Base-by-base conservation (phyloP, 1,284 basidiomycete species). In the Ustilago trichophora region DNA sequence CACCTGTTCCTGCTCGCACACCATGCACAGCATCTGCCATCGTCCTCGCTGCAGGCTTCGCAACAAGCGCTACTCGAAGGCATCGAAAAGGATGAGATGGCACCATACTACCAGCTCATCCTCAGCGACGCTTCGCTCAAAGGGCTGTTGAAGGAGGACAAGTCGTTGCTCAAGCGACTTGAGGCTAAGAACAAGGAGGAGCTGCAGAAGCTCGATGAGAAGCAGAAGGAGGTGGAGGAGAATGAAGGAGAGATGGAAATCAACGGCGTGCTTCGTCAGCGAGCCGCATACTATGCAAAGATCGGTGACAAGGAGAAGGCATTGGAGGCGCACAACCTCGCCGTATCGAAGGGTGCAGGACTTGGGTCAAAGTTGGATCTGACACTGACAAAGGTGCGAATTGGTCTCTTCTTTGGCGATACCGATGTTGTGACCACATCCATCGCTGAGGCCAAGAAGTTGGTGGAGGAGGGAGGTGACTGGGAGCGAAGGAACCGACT, bases 401-500 rank as follows among this genome's bases (percentile, higher is more conserved):
- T 98, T 56, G 94, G 92, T 0, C 87, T 98, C 80, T 98, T 98
- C 86, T 93, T 91, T 82, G 86, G 87, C 22, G 92, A 98, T 77
- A 87, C 89, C 37, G 83, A 87, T 10, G 84, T 95, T 51, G 89
- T 95, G 46, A 88, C 86, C 0, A 82, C 85, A 37, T 88, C 91
- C 75, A 88, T 98, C 44, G 84, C 88, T 12, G 88, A 90, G 73
- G 93, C 95, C 0, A 90, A 93, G 75, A 87, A 88, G 63, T 84
- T 97, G 29, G 91, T 98, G 44, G 93, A 98, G 75, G 88, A 93
- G 80, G 95, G 96, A 2, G 95, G 96, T 40, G 95, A 98, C 83
- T 98, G 95, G 95, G 95, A 98, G 82, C 86, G 96, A 52, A 87
- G 93, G 27, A 98, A 98, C 82, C 87, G 94, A 38, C 87, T 98